These are phyloP conservation scores for Solanum piurae DNA, from an alignment of 257 asterid genomes.

Conservation along the genomic window DNA sequence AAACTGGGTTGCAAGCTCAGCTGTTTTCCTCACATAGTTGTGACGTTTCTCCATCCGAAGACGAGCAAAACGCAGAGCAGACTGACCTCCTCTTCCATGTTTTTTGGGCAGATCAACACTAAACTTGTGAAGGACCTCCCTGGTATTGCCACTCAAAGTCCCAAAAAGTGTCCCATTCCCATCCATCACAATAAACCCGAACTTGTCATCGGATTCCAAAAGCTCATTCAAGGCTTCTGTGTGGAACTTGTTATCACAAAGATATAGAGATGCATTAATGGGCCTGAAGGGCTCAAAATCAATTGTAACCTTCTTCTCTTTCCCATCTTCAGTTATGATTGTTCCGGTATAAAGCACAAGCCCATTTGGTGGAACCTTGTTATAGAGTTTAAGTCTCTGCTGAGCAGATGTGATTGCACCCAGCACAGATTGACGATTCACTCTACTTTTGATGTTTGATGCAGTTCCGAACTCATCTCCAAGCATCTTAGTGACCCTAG, in stretches of 20 bases:
- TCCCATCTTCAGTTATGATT: conserved; percentile 32
- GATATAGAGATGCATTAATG: conserved; percentile 27
- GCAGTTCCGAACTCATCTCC: conserved; percentile 41
- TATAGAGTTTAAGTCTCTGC: conserved; percentile 29
- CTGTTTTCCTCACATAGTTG: conserved; percentile 30
- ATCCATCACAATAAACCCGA: conserved; percentile 33
- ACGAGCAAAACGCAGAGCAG: conserved; percentile 33
- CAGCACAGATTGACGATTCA: conserved; percentile 33
- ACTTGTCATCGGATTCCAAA: conserved; percentile 23
- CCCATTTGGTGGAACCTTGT: conserved; percentile 33
- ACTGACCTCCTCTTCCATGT: conserved; percentile 40
- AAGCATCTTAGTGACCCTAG: conserved; percentile 35
- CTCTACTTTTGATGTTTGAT: conserved; percentile 31
- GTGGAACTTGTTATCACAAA: conserved; percentile 28
- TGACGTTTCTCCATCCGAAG: conserved; percentile 36
- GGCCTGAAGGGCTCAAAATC: conserved; percentile 36
- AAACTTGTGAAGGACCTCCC: conserved; percentile 32
- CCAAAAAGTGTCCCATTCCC: conserved; percentile 36
- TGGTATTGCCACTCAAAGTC: conserved; percentile 33
- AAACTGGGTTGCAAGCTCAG: conserved; percentile 29
- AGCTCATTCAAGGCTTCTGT: conserved; percentile 25
- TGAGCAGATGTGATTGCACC: conserved; percentile 40
- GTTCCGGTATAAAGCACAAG: conserved; percentile 36
- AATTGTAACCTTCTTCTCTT: conserved; percentile 33
- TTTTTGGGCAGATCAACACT: conserved; percentile 34